phyloP scores from a whole-genome alignment of 1,284 basidiomycete genomes.

The Dichomitus squalens region DNA sequence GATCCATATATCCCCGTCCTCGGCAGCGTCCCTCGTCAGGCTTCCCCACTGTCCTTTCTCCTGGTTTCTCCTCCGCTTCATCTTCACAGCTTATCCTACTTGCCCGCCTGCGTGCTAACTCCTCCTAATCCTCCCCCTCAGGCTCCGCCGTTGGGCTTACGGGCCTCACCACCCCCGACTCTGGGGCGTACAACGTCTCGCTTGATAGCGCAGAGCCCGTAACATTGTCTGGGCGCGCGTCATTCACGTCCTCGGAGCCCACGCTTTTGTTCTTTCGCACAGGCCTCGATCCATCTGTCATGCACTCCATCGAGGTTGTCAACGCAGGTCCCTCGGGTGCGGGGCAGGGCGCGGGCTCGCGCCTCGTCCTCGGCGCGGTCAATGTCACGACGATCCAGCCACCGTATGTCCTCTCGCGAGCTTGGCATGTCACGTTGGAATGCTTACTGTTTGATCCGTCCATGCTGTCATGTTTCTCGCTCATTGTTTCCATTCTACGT shows the following conservation, averaged over 20 bases:
- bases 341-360: conserved; percentile 39
- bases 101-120: neutral
- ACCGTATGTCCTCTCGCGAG: conserved; percentile 34
- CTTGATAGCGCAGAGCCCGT: conserved; percentile 51
- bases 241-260: conserved; percentile 50
- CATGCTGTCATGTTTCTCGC: conserved; percentile 15
- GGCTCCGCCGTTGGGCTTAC: conserved; percentile 60
- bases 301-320: conserved; percentile 54
- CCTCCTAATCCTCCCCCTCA: conserved; percentile 26
- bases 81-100: neutral
- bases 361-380: conserved; percentile 43
- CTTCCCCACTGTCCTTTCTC: conserved; percentile 8
- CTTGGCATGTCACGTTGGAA: conserved; percentile 11
- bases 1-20: conserved; percentile 17
- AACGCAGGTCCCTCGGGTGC: conserved; percentile 45
- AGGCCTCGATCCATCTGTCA: conserved; percentile 51
- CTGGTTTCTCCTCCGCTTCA: neutral
- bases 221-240: conserved; percentile 49
- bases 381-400: conserved; percentile 44
- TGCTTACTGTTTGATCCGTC: conserved; percentile 14
- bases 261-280: conserved; percentile 62
- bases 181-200: conserved; percentile 60
- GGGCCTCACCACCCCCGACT: conserved; percentile 54
- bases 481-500: conserved; percentile 24
- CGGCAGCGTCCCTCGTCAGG: neutral